Conservation (phyloP, 495 filamentous ascomycete species). For the Parachaetomium inaequale region DNA sequence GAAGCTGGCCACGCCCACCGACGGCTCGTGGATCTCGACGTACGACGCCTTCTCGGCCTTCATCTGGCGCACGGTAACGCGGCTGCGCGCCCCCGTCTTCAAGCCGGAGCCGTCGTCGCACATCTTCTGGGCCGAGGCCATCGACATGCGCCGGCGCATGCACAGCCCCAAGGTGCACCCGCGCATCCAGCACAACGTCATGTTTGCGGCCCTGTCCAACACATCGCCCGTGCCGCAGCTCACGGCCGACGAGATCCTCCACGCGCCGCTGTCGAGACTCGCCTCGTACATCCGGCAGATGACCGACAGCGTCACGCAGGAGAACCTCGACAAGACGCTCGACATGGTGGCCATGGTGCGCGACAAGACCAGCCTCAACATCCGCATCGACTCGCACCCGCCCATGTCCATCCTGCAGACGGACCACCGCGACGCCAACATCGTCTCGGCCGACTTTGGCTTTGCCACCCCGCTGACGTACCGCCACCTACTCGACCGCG, state of each 20-base stretch:
- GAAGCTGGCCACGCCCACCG: neutral
- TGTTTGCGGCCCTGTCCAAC: neutral
- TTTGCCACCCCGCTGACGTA: neutral
- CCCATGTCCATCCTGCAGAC: neutral
- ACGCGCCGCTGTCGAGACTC: neutral
- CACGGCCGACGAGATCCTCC: neutral
- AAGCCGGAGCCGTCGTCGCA: neutral
- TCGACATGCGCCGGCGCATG: neutral
- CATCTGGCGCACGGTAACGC: neutral
- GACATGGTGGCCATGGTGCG: neutral
- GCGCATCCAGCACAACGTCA: neutral
- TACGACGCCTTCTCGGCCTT: neutral
- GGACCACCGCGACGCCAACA: neutral
- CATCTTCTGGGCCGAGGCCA: neutral
- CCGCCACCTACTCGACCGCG: neutral
- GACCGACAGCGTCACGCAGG: neutral
- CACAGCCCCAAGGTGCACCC: neutral
- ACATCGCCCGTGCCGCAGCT: neutral
- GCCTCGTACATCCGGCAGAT: neutral
- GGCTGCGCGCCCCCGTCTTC: neutral
- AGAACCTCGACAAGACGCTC: neutral
- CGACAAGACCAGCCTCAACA: neutral
- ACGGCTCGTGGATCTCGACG: neutral
- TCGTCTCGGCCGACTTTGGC: neutral
- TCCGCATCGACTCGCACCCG: neutral